phyloP scores from a whole-genome alignment of 306 rosid species.

The Cicer cuneatum region DNA sequence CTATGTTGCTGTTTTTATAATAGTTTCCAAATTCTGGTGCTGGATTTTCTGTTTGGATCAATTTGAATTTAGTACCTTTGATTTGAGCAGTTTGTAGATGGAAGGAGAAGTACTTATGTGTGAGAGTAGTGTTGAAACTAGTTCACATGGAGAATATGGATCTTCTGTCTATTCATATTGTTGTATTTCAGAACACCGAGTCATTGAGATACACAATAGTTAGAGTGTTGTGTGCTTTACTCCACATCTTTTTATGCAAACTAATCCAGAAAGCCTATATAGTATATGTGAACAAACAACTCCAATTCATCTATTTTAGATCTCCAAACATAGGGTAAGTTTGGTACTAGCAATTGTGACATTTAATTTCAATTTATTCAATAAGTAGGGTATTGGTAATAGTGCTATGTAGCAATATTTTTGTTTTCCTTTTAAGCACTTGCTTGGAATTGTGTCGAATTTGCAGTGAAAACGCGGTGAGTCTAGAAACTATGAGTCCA shows the following conservation, averaged over 20 bases:
- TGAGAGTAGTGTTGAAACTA: slow-evolving; percentile 26
- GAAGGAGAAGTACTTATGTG: slow-evolving; percentile 1
- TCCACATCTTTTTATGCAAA: slow-evolving; percentile 18
- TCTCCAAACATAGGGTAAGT: background rate
- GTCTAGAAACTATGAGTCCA: background rate
- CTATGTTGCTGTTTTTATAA: background rate
- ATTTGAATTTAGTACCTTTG: slow-evolving; percentile 11
- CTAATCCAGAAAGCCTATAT: slow-evolving; percentile 1
- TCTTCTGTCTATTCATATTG: slow-evolving; percentile 12
- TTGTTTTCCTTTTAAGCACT: background rate
- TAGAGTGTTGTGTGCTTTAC: slow-evolving; percentile 21
- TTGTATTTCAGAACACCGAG: slow-evolving; percentile 2
- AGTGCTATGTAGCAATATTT: background rate
- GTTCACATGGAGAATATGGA: background rate
- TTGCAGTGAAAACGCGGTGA: background rate
- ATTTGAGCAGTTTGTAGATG: slow-evolving; percentile 23
- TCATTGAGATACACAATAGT: slow-evolving; percentile 13
- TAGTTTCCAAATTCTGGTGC: background rate
- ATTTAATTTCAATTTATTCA: slow-evolving; percentile 20
- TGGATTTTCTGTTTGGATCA: slow-evolving; percentile 17
- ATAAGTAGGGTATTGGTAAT: slow-evolving; percentile 11
- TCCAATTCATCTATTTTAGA: background rate
- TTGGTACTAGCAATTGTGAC: slow-evolving; percentile 3
- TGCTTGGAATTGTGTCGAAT: background rate
- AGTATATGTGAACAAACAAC: slow-evolving; percentile 5